Base-by-base conservation (phyloP, 257 asterid species). In the Solanum piurae region DNA sequence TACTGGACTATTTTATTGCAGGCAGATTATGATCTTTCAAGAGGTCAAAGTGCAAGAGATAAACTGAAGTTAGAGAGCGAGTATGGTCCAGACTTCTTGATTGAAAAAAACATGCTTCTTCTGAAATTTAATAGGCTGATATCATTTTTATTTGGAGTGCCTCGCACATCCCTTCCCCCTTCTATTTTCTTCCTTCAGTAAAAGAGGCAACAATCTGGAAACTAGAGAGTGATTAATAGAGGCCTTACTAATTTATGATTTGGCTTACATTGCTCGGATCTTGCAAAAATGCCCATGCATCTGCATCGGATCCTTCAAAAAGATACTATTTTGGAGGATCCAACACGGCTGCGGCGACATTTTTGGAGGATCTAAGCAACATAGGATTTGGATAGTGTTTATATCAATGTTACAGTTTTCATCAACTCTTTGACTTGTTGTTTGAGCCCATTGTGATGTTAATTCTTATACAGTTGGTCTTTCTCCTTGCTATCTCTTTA, bases 11-110 rank as follows among this genome's bases (percentile, higher is more conserved):
- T 75, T 89, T 85, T 34, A 76, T 88, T 91, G 89, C 89, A 97
- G 99, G 99, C 90, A 18, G 99, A 93, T 91, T 88, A 89, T 73
- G 98, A 95, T 90, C 92, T 97, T 89, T 91, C 96, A 89, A 92
- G 90, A 91, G 95, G 95, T 88, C 94, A 88, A 87, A 90, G 92
- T 89, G 91, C 95, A 89, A 91, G 95, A 91, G 91, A 88, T 87
- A 97, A 92, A 94, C 97, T 95, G 90, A 92, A 38, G 93, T 83
- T 90, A 92, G 98, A 94, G 89, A 91, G 89, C 83, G 98, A 95
- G 99, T 95, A 97, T 86, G 99, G 98, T 82, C 18, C 80, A 69
- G 62, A 62, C 75, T 76, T 29, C 40, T 34, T 12, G 69, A 23
- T 52, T 74, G 52, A 21, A 36, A 44, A 68, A 66, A 87, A 42